Evolutionary conservation across 2,329 filamentous ascomycete species (phyloP), one percentile per base, ranked within the genome.

Genomic region (Curvularia eragrostidis): DNA sequence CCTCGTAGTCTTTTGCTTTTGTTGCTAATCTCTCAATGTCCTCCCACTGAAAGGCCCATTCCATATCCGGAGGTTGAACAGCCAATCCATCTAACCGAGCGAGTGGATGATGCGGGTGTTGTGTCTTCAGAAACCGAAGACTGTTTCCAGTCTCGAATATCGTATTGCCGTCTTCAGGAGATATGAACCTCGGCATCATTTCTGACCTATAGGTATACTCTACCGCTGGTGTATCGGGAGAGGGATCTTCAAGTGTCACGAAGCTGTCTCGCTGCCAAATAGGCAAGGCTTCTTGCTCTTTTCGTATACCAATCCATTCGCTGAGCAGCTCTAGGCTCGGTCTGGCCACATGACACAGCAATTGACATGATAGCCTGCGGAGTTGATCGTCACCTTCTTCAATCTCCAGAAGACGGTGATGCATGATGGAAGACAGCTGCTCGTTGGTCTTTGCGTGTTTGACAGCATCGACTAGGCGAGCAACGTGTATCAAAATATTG

Each of bases 121-220:
- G 87, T 21, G 81, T 79, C 65, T 87, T 85, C 47, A 96, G 81
- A 52, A 95, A 87, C 7, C 90, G 85, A 47, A 96, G 77, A 71
- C 90, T 94, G 66, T 85, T 86, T 3, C 91, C 92, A 3, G 88
- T 90, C 71, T 96, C 91, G 63, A 94, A 93, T n/a, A 95, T 86
- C 5, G 83, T 80, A 49, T 85, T 83, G 3, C 87, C 88, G 63
- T 93, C 84, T 56, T 95, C 91, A 5, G 80, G 74, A 0, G 88
- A 84, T 43, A 96, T 82, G 64, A 95, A 95, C 1, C 82, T 80
- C 0, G 91, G 91, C 77, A 95, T 87, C 61, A 85, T 85, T 26
- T 84, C 79, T 21, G 82, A 80, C 58, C 89, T 86, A 30, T 93
- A 82, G 5, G 85, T 77, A 64, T 86, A 91, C 60, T 90, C 86